phyloP scores from a whole-genome alignment of 495 filamentous ascomycete genomes.

The Pyronema domesticum region DNA sequence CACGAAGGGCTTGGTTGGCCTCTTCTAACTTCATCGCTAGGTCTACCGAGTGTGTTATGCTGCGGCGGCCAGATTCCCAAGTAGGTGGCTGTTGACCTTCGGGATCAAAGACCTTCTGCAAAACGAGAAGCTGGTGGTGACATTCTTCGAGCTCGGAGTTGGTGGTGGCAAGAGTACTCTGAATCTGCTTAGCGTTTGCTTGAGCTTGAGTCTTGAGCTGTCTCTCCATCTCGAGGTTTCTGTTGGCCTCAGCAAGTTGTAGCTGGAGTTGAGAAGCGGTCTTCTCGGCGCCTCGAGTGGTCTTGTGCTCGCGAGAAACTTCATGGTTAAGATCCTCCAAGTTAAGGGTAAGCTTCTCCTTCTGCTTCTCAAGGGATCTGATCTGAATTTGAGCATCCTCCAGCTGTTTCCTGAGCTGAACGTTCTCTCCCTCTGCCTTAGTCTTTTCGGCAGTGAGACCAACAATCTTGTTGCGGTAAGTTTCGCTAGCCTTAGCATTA shows the following conservation, averaged over 20 bases:
- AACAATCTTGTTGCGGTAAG: slow-evolving; percentile 56
- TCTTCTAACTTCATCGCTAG: slow-evolving; percentile 78
- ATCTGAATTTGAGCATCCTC: slow-evolving; percentile 73
- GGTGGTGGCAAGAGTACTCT: slow-evolving; percentile 53
- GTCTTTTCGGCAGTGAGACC: slow-evolving; percentile 69
- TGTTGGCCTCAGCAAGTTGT: slow-evolving; percentile 75
- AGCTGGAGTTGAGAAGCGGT: slow-evolving; percentile 62
- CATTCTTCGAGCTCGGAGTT: slow-evolving; percentile 65
- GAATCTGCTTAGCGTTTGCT: slow-evolving; percentile 62
- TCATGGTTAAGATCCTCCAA: slow-evolving; percentile 92
- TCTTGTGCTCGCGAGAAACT: slow-evolving; percentile 75
- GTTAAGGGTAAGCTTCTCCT: slow-evolving; percentile 77
- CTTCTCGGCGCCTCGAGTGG: slow-evolving; percentile 79
- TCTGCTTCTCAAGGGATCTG: slow-evolving; percentile 79
- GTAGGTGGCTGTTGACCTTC: slow-evolving; percentile 42
- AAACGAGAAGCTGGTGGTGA: slow-evolving; percentile 56
- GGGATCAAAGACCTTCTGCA: slow-evolving; percentile 76
- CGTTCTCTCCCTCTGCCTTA: slow-evolving; percentile 67
- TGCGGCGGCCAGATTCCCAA: slow-evolving; percentile 44
- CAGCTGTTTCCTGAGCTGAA: slow-evolving; percentile 65
- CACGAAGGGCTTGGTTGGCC: slow-evolving; percentile 64
- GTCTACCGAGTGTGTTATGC: slow-evolving; percentile 41
- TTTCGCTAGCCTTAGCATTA: slow-evolving; percentile 69
- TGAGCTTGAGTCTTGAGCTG: slow-evolving; percentile 77
- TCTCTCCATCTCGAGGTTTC: slow-evolving; percentile 75